Conservation (phyloP, 139 green algal genomes). For the Coelastrella sp. region DNA sequence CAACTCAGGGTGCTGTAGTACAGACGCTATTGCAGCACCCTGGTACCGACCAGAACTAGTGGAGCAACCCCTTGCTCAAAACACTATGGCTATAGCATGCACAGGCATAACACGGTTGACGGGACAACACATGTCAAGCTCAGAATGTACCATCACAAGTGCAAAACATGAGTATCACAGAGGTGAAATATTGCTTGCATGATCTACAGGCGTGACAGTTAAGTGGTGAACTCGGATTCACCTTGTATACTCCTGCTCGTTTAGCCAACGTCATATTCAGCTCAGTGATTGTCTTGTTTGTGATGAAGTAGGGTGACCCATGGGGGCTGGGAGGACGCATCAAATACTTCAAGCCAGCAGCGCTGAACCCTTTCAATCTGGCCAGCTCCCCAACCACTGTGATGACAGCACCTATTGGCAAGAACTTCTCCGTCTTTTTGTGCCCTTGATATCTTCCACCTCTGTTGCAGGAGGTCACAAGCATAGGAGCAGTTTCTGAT, state of each 20-base stretch:
- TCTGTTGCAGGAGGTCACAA: conserved; percentile 3
- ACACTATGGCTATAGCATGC: background rate
- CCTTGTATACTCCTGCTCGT: conserved; percentile 9
- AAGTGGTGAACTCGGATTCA: background rate
- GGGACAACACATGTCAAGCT: too few relatives aligned
- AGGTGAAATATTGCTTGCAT: too few relatives aligned
- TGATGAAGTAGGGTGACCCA: conserved; percentile 38
- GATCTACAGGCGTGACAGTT: too few relatives aligned
- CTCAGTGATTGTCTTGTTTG: conserved; percentile 39
- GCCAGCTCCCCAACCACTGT: conserved; percentile 67
- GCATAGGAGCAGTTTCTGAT: too few relatives aligned
- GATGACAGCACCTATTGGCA: conserved; percentile 59
- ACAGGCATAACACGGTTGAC: background rate
- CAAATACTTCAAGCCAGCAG: background rate
- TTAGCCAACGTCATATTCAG: conserved; percentile 24
- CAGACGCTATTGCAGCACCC: too few relatives aligned
- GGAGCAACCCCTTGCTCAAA: too few relatives aligned
- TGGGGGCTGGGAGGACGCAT: conserved; percentile 17
- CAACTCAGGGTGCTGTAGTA: too few relatives aligned
- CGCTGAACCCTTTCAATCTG: background rate
- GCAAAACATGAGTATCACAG: too few relatives aligned
- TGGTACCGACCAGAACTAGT: too few relatives aligned
- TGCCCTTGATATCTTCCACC: conserved; percentile 36
- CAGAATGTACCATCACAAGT: too few relatives aligned
- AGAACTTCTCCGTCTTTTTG: conserved; percentile 51